A percentile compares a stretch with the other conserved stretches of the same genome.
phyloP scores from a whole-genome alignment of 2,329 filamentous ascomycete genomes.

The Ciborinia camelliae region DNA sequence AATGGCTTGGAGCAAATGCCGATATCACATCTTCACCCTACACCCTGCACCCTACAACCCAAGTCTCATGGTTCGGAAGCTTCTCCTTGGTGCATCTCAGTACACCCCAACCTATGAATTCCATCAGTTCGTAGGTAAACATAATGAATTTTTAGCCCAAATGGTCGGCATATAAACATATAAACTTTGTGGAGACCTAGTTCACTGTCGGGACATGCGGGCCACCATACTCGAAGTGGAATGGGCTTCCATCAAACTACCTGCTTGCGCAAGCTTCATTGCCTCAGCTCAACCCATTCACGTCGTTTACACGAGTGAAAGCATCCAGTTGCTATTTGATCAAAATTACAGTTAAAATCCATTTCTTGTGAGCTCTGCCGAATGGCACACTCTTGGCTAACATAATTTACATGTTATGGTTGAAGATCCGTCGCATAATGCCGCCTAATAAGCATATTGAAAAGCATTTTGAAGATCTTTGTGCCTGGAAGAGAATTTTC shows the following conservation, averaged over 20 bases:
- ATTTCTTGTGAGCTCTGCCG: neutral
- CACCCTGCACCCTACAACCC: neutral
- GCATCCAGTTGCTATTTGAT: neutral
- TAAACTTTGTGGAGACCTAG: neutral
- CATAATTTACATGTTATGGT: too few species aligned
- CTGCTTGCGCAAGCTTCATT: neutral
- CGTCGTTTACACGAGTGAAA: neutral
- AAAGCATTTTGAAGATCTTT: neutral
- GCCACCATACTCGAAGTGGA: neutral
- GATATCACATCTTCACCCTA: neutral
- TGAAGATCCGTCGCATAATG: neutral
- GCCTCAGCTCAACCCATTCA: neutral
- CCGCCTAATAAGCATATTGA: neutral
- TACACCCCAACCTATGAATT: neutral
- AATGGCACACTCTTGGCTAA: too few species aligned
- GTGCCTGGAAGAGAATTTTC: neutral
- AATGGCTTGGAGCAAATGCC: neutral
- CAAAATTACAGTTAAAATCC: neutral
- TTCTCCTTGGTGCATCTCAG: neutral
- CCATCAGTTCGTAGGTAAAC: neutral
- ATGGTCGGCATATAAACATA: neutral
- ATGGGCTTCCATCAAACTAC: too few species aligned
- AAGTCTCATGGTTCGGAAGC: neutral
- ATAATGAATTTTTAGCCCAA: neutral
- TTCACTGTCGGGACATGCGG: neutral